Evolutionary conservation across 371 early-diverging fungal species (phyloP).

Genomic region (Mucor plumbeus): DNA sequence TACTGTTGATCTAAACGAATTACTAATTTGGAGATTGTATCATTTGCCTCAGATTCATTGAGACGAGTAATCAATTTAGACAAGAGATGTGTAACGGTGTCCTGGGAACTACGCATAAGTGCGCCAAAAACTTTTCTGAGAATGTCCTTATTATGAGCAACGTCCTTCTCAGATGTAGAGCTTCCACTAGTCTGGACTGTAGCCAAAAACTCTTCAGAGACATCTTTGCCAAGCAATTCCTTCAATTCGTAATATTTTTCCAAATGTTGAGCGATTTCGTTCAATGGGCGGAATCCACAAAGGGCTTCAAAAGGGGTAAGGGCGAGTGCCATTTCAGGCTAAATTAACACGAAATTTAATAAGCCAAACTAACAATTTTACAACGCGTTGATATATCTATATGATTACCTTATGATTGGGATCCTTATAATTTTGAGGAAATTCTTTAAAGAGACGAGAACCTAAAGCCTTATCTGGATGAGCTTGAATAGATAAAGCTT

Average conservation of each 20-base stretch:
- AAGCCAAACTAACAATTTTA: not conserved
- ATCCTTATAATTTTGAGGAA: constrained; percentile 85
- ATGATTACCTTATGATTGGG: constrained; percentile 56
- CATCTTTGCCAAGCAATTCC: constrained; percentile 63
- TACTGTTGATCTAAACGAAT: constrained; percentile 81
- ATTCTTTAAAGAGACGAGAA: constrained; percentile 67
- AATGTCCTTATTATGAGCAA: constrained; percentile 53
- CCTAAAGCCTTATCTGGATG: constrained; percentile 95
- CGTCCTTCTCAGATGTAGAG: constrained; percentile 27
- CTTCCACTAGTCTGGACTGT: constrained; percentile 32
- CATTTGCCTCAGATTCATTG: constrained; percentile 21
- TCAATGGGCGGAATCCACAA: constrained; percentile 92
- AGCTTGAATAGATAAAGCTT: constrained; percentile 97
- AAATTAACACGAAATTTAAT: constrained; percentile 4
- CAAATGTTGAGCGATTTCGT: constrained; percentile 75
- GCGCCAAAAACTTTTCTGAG: constrained; percentile 71
- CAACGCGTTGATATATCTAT: not conserved
- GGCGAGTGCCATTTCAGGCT: constrained; percentile 98
- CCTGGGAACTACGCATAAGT: constrained; percentile 69
- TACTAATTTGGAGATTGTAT: constrained; percentile 66
- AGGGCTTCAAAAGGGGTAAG: constrained; percentile 95
- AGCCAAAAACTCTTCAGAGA: constrained; percentile 39
- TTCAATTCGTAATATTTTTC: constrained; percentile 78
- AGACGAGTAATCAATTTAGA: constrained; percentile 59
- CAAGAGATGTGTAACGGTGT: constrained; percentile 57